Evolutionary conservation across 2,329 filamentous ascomycete species (phyloP), one percentile per base, ranked within the genome.

Genomic region (Phaeoacremonium minimum): DNA sequence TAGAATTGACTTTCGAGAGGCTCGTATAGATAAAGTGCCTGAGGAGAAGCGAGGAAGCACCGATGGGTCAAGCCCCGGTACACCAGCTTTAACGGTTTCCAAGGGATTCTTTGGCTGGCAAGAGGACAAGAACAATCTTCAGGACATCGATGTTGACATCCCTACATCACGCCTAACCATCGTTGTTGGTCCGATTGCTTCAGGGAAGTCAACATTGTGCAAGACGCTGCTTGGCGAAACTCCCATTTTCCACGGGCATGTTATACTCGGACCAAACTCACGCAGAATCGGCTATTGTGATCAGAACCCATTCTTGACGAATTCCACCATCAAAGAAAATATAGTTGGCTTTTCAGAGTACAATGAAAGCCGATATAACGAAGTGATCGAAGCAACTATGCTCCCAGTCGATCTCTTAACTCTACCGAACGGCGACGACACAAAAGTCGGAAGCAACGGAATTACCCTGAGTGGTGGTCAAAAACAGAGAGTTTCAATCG

Each of bases 191-290:
- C 64, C 66, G 1, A 52, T 71, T 4, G 69, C 60, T 1, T 63
- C 60, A 1, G 68, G 68, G 0, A 72, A 72, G 42, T 67, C 61
- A 0, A 64, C 67, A 0, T 43, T 71, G 1, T 58, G 66, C 42
- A 64, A 63, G 35, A 57, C 57, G 0, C 46, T 72, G 0, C 46
- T 66, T 1, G 59, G 61, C 5, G 61, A 66, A 45, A 50, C 58
- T 3, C 56, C 60, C 1, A 45, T 52, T 3, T 30, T 37, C 5
- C 33, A 45, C 14, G 59, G 57, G 4, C 40, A 32, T 3, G 46
- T 62, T 5, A 28, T 41, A 1, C 36, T 58, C 32, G 34, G 36
- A 4, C 33, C 40, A 3, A 37, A 36, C 6, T 41, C 40, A 15
- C 36, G 48, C 6, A 50, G 45, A 9, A 49, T 64, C n/a, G 62